Percentiles rank a stretch among this genome's conserved stretches.
These are phyloP conservation scores for Zymoseptoria crescenta DNA, from an alignment of 2,329 filamentous ascomycete genomes.

Conservation along the genomic window DNA sequence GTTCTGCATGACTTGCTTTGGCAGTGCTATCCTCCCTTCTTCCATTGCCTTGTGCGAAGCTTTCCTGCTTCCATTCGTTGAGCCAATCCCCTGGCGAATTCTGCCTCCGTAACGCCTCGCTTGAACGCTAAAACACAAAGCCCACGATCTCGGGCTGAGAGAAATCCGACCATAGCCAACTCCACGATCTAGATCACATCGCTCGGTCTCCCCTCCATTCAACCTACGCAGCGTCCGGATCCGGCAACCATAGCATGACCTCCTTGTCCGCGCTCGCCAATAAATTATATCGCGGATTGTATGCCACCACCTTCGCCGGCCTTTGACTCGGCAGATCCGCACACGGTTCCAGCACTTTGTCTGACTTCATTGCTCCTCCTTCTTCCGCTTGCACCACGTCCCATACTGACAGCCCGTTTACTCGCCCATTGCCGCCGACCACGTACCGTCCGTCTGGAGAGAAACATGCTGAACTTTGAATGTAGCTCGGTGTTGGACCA, in stretches of 20 bases:
- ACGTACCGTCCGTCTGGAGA: slow-evolving; percentile 84
- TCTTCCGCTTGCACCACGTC: slow-evolving; percentile 56
- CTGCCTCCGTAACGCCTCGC: slow-evolving; percentile 1
- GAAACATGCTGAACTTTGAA: slow-evolving; percentile 75
- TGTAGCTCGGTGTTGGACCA: slow-evolving; percentile 40
- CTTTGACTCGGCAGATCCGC: slow-evolving; percentile 56
- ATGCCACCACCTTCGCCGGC: slow-evolving; percentile 68
- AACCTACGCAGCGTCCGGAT: slow-evolving; percentile 29
- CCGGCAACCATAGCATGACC: slow-evolving; percentile 42
- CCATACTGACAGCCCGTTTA: slow-evolving; percentile 74
- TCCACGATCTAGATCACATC: not conserved
- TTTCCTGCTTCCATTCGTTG: not conserved
- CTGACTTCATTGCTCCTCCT: slow-evolving; percentile 35
- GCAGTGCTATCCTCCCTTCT: not conserved
- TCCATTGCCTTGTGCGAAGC: not conserved
- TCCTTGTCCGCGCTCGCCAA: slow-evolving; percentile 85
- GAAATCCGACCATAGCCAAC: no score
- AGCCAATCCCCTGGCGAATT: not conserved
- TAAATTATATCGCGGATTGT: slow-evolving; percentile 88
- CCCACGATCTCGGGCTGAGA: not conserved
- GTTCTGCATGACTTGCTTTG: not conserved
- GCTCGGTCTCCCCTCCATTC: not conserved
- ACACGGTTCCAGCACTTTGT: slow-evolving; percentile 54
- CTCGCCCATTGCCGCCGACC: slow-evolving; percentile 61
- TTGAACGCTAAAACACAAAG: slow-evolving; percentile 1